phyloP scores from a whole-genome alignment of 2,329 filamentous ascomycete genomes.

The Davidsoniella australis region DNA sequence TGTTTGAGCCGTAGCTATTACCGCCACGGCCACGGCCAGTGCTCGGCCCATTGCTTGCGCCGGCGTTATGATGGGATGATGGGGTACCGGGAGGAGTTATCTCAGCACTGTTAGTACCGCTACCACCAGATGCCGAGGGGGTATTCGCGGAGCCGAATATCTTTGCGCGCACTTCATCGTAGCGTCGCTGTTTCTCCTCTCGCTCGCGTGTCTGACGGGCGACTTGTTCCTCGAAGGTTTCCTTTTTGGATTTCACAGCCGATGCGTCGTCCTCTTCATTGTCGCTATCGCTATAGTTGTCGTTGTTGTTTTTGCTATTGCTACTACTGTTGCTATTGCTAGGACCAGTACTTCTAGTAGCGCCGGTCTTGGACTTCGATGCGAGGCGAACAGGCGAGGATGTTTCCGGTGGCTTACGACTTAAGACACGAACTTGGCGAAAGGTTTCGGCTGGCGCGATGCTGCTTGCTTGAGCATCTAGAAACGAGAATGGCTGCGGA shows the following conservation, averaged over 20 bases:
- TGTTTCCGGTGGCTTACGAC: constrained; percentile 48
- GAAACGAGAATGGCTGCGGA: constrained; percentile 56
- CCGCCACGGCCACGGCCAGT: too few species aligned
- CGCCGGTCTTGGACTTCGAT: constrained; percentile 34
- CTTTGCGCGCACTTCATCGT: constrained; percentile 74
- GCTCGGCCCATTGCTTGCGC: constrained; percentile 20
- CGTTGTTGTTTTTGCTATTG: constrained; percentile 22
- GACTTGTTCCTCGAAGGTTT: constrained; percentile 56
- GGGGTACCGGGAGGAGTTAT: constrained; percentile 12
- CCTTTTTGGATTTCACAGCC: constrained; percentile 18
- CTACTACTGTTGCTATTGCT: constrained; percentile 14
- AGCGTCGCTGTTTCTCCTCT: constrained; percentile 79
- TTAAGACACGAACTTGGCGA: constrained; percentile 67
- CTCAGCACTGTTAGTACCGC: constrained; percentile 17
- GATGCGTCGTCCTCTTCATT: constrained; percentile 50
- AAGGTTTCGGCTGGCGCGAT: constrained; percentile 44
- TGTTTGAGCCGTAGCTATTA: too few species aligned
- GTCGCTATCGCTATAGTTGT: constrained; percentile 22
- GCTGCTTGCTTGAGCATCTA: constrained; percentile 41
- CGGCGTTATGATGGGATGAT: too few species aligned
- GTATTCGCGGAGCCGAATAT: constrained; percentile 51
- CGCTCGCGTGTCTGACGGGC: constrained; percentile 61
- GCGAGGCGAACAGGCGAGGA: constrained; percentile 26
- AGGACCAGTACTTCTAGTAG: constrained; percentile 41
- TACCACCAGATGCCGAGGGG: constrained; percentile 14